Evolutionary conservation across 2,329 filamentous ascomycete species (phyloP).

Genomic region (Ascochyta viciae-villosae): DNA sequence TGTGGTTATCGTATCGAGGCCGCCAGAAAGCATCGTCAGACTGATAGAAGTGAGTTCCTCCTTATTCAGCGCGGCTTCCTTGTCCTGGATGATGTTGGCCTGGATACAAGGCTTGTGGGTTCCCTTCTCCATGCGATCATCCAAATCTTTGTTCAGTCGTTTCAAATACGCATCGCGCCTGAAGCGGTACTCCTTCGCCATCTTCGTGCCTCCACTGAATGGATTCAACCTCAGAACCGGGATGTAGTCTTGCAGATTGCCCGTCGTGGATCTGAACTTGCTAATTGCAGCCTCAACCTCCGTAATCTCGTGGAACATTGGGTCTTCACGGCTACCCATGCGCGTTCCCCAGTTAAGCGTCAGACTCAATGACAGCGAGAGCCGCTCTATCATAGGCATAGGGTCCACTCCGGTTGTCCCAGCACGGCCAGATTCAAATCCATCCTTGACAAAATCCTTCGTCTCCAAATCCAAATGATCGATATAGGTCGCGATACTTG

Average conservation of each 20-base stretch:
- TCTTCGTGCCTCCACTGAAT: conserved; percentile 64
- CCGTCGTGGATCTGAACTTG: conserved; percentile 66
- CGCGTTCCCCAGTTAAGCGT: conserved; percentile 72
- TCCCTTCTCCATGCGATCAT: conserved; percentile 66
- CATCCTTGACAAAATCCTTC: conserved; percentile 67
- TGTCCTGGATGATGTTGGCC: conserved; percentile 69
- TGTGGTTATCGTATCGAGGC: conserved; percentile 71
- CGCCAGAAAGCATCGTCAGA: conserved; percentile 72
- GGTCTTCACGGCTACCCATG: conserved; percentile 65
- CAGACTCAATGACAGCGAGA: conserved; percentile 67
- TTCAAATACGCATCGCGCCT: conserved; percentile 68
- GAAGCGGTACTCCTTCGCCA: conserved; percentile 65
- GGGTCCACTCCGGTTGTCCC: conserved; percentile 66
- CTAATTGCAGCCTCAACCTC: conserved; percentile 68
- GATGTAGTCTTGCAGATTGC: conserved; percentile 69
- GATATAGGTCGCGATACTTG: conserved; percentile 68
- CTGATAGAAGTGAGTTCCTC: conserved; percentile 71
- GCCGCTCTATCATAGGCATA: conserved; percentile 72
- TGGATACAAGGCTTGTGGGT: conserved; percentile 71
- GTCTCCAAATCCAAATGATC: conserved; percentile 69
- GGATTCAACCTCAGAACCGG: conserved; percentile 67
- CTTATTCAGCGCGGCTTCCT: conserved; percentile 67
- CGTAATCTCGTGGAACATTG: conserved; percentile 68
- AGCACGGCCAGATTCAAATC: conserved; percentile 63
- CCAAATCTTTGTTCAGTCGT: conserved; percentile 64